phyloP scores from a whole-genome alignment of 2,329 filamentous ascomycete genomes.

The Thelonectria rubi region DNA sequence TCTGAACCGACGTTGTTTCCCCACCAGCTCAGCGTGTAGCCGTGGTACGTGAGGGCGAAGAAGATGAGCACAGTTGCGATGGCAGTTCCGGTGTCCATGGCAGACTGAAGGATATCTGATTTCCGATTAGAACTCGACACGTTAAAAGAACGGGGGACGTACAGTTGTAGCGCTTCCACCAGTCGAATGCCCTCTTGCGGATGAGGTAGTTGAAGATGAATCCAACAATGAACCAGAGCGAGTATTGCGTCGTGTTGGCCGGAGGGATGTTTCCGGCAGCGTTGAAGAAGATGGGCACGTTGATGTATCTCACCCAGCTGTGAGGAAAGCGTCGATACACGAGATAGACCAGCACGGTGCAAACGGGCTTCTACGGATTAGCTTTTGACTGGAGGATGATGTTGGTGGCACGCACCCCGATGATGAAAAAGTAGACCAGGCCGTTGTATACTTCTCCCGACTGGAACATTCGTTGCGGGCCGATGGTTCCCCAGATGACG shows the following conservation, averaged over 20 bases:
- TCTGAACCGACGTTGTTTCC: slow-evolving; percentile 18
- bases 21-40: slow-evolving; percentile 22
- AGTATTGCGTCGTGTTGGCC: slow-evolving; percentile 21
- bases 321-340: slow-evolving; percentile 16
- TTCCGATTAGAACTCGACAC: background rate
- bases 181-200: slow-evolving; percentile 18
- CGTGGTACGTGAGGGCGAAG: slow-evolving; percentile 19
- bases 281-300: slow-evolving; percentile 25
- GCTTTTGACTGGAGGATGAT: background rate
- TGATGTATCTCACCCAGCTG: slow-evolving; percentile 21
- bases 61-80: slow-evolving; percentile 19
- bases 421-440: slow-evolving; percentile 21
- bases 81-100: slow-evolving; percentile 22
- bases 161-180: slow-evolving; percentile 28
- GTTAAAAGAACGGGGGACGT: background rate
- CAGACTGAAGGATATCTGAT: slow-evolving; percentile 12
- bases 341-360: slow-evolving; percentile 13
- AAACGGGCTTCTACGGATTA: slow-evolving; percentile 2
- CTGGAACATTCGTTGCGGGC: slow-evolving; percentile 22
- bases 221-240: slow-evolving; percentile 22
- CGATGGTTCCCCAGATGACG: slow-evolving; percentile 23
- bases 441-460: slow-evolving; percentile 19
- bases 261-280: slow-evolving; percentile 23
- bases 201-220: slow-evolving; percentile 22
- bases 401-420: slow-evolving; percentile 6